phyloP scores from a whole-genome alignment of 2,329 filamentous ascomycete species.

The Penicillium concentricum region DNA sequence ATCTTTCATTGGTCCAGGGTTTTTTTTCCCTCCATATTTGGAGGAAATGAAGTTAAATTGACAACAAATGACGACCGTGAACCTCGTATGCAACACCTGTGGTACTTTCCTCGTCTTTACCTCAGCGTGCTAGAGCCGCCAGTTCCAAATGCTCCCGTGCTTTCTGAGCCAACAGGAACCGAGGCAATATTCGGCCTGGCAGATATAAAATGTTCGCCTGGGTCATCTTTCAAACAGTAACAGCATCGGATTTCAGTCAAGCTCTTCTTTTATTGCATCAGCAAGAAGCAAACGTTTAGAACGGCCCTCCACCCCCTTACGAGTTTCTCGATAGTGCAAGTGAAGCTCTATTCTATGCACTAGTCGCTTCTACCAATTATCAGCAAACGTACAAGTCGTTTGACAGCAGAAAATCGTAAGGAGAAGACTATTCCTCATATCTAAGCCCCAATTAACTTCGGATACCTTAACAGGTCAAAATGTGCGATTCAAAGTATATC shows the following conservation, averaged over 20 bases:
- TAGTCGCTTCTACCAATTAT: conserved; percentile 1
- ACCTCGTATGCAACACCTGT: neutral
- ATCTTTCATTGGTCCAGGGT: neutral
- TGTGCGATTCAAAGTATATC: conserved; percentile 1
- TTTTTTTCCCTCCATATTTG: neutral
- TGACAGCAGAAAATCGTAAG: neutral
- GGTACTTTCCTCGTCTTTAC: neutral
- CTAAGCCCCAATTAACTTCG: conserved; percentile 1
- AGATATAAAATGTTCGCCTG: neutral
- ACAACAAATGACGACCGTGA: neutral
- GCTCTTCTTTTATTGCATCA: neutral
- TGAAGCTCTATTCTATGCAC: neutral
- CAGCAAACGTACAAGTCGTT: neutral
- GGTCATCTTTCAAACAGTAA: neutral
- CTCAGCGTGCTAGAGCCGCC: neutral
- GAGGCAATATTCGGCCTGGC: neutral
- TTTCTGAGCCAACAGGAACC: neutral
- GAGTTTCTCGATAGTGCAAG: neutral
- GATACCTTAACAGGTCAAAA: neutral
- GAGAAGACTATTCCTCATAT: neutral
- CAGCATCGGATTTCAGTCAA: neutral
- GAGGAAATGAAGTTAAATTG: neutral
- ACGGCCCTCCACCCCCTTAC: neutral
- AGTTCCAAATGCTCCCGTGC: neutral
- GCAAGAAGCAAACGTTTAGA: neutral